Evolutionary conservation across 495 filamentous ascomycete species (phyloP), one percentile per base, ranked within the genome.

Genomic region (Podospora conica): DNA sequence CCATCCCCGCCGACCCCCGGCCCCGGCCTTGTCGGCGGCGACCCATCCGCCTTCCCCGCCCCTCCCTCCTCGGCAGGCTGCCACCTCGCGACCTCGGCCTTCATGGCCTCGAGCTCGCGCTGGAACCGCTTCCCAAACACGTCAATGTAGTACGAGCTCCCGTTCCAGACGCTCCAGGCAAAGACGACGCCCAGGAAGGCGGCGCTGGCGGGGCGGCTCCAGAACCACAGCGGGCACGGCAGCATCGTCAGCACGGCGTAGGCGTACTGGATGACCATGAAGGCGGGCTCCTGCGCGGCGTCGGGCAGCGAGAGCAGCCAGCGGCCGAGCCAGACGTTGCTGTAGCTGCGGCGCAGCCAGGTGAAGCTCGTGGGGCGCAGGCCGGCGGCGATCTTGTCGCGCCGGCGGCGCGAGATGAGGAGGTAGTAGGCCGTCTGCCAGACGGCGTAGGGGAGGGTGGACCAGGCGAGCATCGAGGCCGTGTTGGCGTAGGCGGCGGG

Each of bases 91-190:
- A 97, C 92, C 75, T 98, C 95, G 64, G 84, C 85, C 80, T 90
- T 93, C 77, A 98, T 84, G 31, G 89, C 85, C 75, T 98, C 96
- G 22, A 98, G 82, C 77, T 98, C 96, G 74, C 93, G 96, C 81
- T 98, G 91, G 81, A 98, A 98, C 6, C 93, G 87, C 73, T 90
- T 97, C 64, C 95, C 95, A 69, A 97, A 98, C 15, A 97, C 89
- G 69, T 98, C 95, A 74, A 98, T 97, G 75, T 98, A 98, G 75
- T 90, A 98, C 15, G 93, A 96, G 24, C 93, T 91, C 27, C 95
- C 95, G 69, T 98, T 98, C 76, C 96, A 92, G 59, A 97, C 86
- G 70, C 89, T 93, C 93, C 94, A 96, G 31, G 85, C 77, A 71
- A 97, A 98, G 21, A 98, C 85, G 9, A 84, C 80, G 6, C 88